phyloP scores from a whole-genome alignment of 768 basidiomycete species.

The Podaxis sp. region DNA sequence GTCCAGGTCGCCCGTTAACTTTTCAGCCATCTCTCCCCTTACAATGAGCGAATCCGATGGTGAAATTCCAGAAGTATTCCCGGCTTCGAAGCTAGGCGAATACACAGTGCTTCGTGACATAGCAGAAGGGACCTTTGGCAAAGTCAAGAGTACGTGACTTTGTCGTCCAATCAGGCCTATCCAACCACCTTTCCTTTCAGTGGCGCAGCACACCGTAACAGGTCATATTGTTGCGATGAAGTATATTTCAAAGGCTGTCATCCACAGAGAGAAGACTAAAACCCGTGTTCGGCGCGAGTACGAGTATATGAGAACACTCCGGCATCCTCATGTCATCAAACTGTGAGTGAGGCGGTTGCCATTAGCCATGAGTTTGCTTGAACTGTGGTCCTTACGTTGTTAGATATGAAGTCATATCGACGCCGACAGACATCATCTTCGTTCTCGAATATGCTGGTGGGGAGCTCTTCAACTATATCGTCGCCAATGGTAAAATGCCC shows the following conservation, averaged over 20 bases:
- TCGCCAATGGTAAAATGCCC: constrained; percentile 87
- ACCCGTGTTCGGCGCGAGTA: constrained; percentile 92
- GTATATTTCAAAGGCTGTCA: constrained; percentile 92
- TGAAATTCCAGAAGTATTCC: constrained; percentile 35
- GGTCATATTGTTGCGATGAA: constrained; percentile 98
- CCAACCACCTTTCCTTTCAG: constrained; percentile 39
- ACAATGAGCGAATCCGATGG: constrained; percentile 27
- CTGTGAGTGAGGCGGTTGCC: constrained; percentile 55
- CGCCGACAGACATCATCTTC: constrained; percentile 95
- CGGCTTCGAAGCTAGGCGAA: constrained; percentile 82
- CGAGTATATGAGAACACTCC: constrained; percentile 91
- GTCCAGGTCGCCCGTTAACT: background rate
- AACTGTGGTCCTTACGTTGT: constrained; percentile 12
- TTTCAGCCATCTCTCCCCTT: background rate
- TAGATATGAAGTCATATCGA: constrained; percentile 89
- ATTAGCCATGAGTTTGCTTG: constrained; percentile 12
- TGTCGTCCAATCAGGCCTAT: constrained; percentile 15
- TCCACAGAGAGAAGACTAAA: constrained; percentile 88
- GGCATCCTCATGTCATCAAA: constrained; percentile 98
- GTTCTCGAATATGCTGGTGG: constrained; percentile 96
- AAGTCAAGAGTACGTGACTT: constrained; percentile 87
- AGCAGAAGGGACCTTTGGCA: constrained; percentile 97
- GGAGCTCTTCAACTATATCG: constrained; percentile 98
- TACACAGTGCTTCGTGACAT: constrained; percentile 87
- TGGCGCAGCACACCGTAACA: constrained; percentile 92